Conservation (phyloP, 371 early-diverging fungal genomes). For the Mortierella sp. region DNA sequence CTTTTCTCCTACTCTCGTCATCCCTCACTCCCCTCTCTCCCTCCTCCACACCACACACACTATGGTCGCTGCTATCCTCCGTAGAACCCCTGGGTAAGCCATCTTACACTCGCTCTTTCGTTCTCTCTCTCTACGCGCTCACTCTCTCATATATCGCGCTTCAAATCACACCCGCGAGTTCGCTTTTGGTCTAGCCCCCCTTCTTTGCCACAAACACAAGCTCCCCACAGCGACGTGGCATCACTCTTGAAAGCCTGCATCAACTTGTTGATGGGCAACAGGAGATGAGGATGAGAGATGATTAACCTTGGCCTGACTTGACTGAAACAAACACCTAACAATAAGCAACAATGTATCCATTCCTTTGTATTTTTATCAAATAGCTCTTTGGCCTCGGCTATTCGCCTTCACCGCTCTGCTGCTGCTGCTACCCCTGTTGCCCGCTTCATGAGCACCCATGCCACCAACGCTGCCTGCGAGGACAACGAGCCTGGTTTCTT, state of each 20-base stretch:
- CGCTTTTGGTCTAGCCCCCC: not conserved
- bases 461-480: conserved; percentile 76
- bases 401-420: conserved; percentile 55
- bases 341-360: not conserved
- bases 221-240: no score
- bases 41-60: conserved; percentile 4
- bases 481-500: conserved; percentile 84
- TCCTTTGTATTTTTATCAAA: not conserved
- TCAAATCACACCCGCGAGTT: not conserved
- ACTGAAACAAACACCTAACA: not conserved
- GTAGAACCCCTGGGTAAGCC: conserved; percentile 59
- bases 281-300: not conserved
- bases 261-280: not conserved
- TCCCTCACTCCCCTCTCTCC: conserved; percentile 4
- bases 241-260: no score
- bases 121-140: not conserved
- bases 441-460: conserved; percentile 57
- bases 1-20: conserved; percentile 10
- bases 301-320: no score
- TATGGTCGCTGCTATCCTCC: conserved; percentile 50
- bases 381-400: conserved; percentile 54
- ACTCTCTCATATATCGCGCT: not conserved
- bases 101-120: not conserved
- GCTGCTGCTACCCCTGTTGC: conserved; percentile 34
- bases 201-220: not conserved